phyloP scores from a whole-genome alignment of 805 yeast species.

The Starmera dryadoides region DNA sequence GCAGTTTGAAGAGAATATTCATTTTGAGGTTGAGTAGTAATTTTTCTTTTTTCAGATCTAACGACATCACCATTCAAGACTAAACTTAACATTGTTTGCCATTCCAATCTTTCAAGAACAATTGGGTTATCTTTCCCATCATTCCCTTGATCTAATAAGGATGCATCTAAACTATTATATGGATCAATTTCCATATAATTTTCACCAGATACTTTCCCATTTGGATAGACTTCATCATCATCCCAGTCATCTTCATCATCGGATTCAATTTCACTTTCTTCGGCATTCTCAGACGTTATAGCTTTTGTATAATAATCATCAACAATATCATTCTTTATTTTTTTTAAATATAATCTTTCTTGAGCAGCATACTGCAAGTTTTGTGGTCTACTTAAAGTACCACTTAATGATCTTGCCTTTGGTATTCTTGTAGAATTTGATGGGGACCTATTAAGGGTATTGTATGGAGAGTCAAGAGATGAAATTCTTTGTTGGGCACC shows the following conservation, averaged over 20 bases:
- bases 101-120: conserved; percentile 75
- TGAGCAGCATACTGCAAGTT: conserved; percentile 35
- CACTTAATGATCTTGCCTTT: conserved; percentile 14
- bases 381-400: conserved; percentile 15
- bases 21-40: conserved; percentile 41
- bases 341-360: conserved; percentile 58
- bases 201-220: conserved; percentile 28
- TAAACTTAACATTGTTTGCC: conserved; percentile 90
- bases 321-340: conserved; percentile 49
- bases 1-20: conserved; percentile 46
- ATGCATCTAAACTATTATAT: conserved; percentile 15
- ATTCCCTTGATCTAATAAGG: conserved; percentile 12
- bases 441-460: conserved; percentile 15
- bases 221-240: conserved; percentile 8
- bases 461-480: conserved; percentile 6
- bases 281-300: conserved; percentile 36
- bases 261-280: conserved; percentile 22
- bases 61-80: conserved; percentile 95
- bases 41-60: conserved; percentile 77
- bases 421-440: conserved; percentile 11
- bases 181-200: conserved; percentile 43
- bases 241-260: conserved; percentile 23
- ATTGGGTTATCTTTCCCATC: conserved; percentile 23
- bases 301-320: conserved; percentile 74
- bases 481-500: conserved; percentile 15